Conservation (phyloP, 805 yeast genomes). For the Isabelozyma heimii region DNA sequence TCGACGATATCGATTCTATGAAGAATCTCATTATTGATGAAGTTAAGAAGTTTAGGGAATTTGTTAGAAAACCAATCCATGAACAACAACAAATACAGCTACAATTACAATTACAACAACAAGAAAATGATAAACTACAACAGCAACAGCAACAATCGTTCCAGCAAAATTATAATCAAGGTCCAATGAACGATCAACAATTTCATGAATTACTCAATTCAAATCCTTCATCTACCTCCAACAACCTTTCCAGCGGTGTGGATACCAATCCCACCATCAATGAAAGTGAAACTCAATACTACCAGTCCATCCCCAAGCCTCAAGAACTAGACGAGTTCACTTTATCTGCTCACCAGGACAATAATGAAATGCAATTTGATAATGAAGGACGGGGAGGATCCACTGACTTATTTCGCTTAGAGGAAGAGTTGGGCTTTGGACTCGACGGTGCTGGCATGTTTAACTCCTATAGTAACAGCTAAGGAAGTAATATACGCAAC, state of each 20-base stretch:
- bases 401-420: constrained; percentile 31
- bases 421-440: constrained; percentile 45
- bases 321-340: constrained; percentile 41
- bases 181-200: constrained; percentile 1
- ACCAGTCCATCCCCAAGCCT: constrained; percentile 40
- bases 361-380: neutral
- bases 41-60: constrained; percentile 72
- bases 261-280: constrained; percentile 18
- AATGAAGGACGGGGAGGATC: neutral
- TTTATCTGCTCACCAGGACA: constrained; percentile 5
- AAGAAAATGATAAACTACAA: constrained; percentile 22
- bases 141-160: constrained; percentile 16
- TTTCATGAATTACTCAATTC: constrained; percentile 1
- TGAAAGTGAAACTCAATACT: constrained; percentile 23
- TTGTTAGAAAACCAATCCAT: constrained; percentile 73
- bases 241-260: constrained; percentile 12
- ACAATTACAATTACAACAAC: constrained; percentile 28
- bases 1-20: constrained; percentile 75
- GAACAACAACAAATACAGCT: constrained; percentile 45
- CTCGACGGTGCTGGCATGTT: constrained; percentile 34
- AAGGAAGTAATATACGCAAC: no score
- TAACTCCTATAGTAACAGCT: constrained; percentile 6
- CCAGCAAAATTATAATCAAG: constrained; percentile 9
- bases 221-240: constrained; percentile 1
- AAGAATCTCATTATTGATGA: constrained; percentile 76